A percentile compares a stretch with the other conserved stretches of the same genome.
phyloP scores from a whole-genome alignment of 495 filamentous ascomycete species.

The Chaetomium cochliodes region DNA sequence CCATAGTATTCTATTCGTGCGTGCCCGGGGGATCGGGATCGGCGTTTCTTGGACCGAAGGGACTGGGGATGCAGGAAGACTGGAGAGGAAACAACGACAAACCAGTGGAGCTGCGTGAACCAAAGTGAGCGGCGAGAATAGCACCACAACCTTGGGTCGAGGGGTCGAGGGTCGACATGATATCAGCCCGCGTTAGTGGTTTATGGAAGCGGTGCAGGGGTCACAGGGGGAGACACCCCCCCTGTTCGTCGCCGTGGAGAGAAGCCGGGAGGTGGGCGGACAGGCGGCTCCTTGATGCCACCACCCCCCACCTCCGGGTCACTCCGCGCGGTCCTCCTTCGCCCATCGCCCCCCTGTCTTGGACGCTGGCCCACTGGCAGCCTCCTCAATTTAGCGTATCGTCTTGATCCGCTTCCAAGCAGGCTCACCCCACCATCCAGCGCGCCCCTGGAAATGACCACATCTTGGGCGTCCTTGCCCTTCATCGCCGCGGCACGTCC shows the following conservation, averaged over 20 bases:
- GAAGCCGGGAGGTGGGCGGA: constrained; percentile 8
- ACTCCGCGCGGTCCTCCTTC: constrained; percentile 3
- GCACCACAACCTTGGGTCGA: constrained; percentile 6
- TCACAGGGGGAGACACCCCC: background rate
- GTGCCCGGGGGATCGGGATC: constrained; percentile 16
- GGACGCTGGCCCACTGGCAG: constrained; percentile 9
- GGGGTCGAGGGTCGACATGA: background rate
- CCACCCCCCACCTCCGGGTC: background rate
- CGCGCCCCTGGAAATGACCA: constrained; percentile 14
- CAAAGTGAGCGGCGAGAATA: constrained; percentile 3
- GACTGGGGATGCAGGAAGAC: background rate
- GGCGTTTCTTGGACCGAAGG: background rate
- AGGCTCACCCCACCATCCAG: constrained; percentile 7
- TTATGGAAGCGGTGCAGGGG: constrained; percentile 1
- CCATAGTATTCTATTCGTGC: background rate
- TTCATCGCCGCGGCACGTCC: constrained; percentile 4
- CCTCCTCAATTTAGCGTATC: constrained; percentile 11
- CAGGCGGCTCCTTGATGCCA: constrained; percentile 18
- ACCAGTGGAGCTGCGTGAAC: background rate
- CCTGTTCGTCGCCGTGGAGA: background rate
- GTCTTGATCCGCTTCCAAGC: constrained; percentile 4
- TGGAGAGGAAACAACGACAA: constrained; percentile 9
- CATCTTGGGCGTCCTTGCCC: background rate
- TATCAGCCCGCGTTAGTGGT: constrained; percentile 2
- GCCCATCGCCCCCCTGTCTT: background rate